Conservation (phyloP, 2,329 filamentous ascomycete genomes). For the Calonectria montana region DNA sequence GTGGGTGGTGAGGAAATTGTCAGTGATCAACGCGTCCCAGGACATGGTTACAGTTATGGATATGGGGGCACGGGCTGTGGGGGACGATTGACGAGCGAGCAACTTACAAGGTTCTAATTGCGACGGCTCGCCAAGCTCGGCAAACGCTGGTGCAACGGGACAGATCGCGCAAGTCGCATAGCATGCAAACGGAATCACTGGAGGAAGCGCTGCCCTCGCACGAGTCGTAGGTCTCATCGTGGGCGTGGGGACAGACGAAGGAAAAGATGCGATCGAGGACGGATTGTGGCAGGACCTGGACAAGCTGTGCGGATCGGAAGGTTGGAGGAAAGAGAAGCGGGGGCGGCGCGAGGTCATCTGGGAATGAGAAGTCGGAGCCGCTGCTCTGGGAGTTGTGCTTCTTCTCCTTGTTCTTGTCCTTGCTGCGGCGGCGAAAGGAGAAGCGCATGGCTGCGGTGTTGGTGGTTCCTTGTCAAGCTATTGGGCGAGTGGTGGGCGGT, state of each 20-base stretch:
- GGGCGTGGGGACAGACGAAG: constrained; percentile 84
- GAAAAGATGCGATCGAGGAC: constrained; percentile 83
- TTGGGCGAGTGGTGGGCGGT: not conserved
- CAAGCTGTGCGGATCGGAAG: constrained; percentile 53
- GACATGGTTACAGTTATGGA: constrained; percentile 1
- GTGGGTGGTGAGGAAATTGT: constrained; percentile 15
- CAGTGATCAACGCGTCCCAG: constrained; percentile 18
- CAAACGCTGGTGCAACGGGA: constrained; percentile 82
- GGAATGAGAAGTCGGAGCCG: constrained; percentile 39
- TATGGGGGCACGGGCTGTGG: constrained; percentile 6
- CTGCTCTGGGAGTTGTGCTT: constrained; percentile 35
- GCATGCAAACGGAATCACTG: constrained; percentile 85
- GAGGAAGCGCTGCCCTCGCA: constrained; percentile 78
- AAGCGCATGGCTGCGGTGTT: constrained; percentile 47
- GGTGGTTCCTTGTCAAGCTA: not conserved
- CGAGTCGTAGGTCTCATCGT: constrained; percentile 81
- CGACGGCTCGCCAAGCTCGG: constrained; percentile 74
- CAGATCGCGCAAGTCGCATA: constrained; percentile 91
- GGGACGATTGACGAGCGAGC: not conserved
- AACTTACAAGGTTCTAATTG: constrained; percentile 70
- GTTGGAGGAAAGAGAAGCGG: constrained; percentile 51
- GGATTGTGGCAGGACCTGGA: constrained; percentile 70
- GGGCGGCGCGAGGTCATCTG: constrained; percentile 43
- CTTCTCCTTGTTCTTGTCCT: constrained; percentile 44
- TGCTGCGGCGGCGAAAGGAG: constrained; percentile 52